Evolutionary conservation across 805 yeast species (phyloP).

Genomic region (Suhomyces pyralidae): DNA sequence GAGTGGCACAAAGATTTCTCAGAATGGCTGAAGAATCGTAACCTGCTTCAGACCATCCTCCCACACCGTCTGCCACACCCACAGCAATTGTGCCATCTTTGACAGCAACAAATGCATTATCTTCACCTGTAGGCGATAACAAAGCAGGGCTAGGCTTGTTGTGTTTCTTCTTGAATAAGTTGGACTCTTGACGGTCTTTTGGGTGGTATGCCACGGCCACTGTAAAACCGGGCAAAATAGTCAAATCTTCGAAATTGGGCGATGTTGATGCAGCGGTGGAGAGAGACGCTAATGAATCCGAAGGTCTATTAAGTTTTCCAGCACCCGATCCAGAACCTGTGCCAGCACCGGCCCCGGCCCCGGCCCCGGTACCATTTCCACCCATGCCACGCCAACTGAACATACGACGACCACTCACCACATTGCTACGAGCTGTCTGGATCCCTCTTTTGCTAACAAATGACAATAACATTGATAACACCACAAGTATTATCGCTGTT

Average conservation of each 20-base stretch:
- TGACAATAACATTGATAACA: conserved; percentile 20
- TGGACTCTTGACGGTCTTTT: conserved; percentile 58
- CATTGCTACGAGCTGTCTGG: background rate
- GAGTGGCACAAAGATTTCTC: conserved; percentile 65
- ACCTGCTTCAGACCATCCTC: conserved; percentile 95
- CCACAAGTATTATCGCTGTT: conserved; percentile 5
- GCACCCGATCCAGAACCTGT: conserved; percentile 4
- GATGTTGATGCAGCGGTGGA: conserved; percentile 17
- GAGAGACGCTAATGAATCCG: conserved; percentile 10
- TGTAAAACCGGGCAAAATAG: conserved; percentile 39
- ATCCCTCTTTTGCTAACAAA: conserved; percentile 13
- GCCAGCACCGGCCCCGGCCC: background rate
- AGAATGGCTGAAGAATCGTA: conserved; percentile 86
- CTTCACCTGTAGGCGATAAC: conserved; percentile 67
- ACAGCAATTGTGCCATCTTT: conserved; percentile 48
- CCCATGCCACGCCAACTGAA: conserved; percentile 1
- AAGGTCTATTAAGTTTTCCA: background rate
- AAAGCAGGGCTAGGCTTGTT: conserved; percentile 39
- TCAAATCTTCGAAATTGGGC: conserved; percentile 21
- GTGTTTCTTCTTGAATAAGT: conserved; percentile 34
- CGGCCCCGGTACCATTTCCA: background rate
- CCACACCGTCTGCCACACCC: conserved; percentile 97
- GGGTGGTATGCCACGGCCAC: conserved; percentile 73
- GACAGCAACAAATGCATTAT: conserved; percentile 58
- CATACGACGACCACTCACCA: background rate